A percentile compares a stretch with the other conserved stretches of the same genome.
Evolutionary conservation across 2,329 filamentous ascomycete species (phyloP).

Genomic region (Pseudogymnoascus pannorum): DNA sequence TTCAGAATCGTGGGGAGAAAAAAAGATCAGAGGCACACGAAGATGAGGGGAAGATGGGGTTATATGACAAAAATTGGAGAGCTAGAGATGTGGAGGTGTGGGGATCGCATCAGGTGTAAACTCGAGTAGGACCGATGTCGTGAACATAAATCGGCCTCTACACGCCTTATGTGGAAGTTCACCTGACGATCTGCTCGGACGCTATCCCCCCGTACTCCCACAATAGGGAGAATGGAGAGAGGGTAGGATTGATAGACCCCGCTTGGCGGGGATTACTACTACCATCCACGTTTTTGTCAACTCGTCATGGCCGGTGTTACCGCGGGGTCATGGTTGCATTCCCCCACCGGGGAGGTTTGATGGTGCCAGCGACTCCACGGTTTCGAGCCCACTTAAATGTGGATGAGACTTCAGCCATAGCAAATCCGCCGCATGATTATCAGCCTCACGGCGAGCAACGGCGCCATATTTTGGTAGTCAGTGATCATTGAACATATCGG

Average conservation of each 20-base stretch:
- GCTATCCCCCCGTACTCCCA: constrained; percentile 1
- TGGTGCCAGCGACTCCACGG: not conserved
- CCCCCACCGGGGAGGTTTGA: not conserved
- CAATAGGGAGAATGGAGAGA: not conserved
- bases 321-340: constrained; percentile 2
- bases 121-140: constrained; percentile 7
- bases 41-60: not conserved
- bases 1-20: not conserved
- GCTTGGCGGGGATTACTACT: not conserved
- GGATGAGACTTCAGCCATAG: not conserved
- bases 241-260: constrained; percentile 1
- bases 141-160: not conserved
- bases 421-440: not conserved
- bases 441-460: not conserved
- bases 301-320: not conserved
- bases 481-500: not conserved
- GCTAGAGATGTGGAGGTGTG: not conserved
- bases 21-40: not conserved
- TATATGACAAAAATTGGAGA: not conserved
- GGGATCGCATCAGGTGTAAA: not conserved
- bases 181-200: constrained; percentile 5
- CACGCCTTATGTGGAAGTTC: not conserved
- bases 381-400: not conserved
- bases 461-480: not conserved
- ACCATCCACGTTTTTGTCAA: constrained; percentile 2